phyloP scores from a whole-genome alignment of 441 rosid genomes.

The Geranium incanum region DNA sequence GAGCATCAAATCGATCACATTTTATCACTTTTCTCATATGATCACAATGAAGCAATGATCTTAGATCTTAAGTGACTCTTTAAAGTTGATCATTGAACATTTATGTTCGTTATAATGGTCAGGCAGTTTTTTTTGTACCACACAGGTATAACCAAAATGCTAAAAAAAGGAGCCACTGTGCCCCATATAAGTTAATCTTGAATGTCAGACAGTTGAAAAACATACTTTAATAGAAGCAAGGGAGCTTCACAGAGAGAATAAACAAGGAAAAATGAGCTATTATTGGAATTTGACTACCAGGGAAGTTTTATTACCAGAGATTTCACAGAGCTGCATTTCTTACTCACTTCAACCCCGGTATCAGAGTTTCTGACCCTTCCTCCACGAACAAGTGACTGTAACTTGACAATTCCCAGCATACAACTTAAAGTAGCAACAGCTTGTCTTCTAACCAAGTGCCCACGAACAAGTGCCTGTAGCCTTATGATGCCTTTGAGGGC shows the following conservation, averaged over 20 bases:
- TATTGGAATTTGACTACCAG: neutral
- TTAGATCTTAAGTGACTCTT: neutral
- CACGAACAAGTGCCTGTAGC: constrained; percentile 61
- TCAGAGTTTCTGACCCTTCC: constrained; percentile 43
- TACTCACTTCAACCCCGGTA: constrained; percentile 30
- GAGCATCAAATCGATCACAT: neutral
- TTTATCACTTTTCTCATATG: neutral
- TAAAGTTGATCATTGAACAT: no score
- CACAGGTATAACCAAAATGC: neutral
- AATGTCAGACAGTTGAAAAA: constrained; percentile 14
- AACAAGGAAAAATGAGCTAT: neutral
- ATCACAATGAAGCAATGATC: neutral
- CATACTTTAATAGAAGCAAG: neutral
- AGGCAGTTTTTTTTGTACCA: neutral
- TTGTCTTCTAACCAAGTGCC: constrained; percentile 63
- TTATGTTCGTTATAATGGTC: no score
- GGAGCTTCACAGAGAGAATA: neutral
- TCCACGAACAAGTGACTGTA: constrained; percentile 53
- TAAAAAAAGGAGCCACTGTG: neutral
- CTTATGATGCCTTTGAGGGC: constrained; percentile 47
- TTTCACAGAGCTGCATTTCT: constrained; percentile 26
- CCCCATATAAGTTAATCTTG: neutral
- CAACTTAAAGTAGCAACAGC: constrained; percentile 57
- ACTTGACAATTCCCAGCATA: constrained; percentile 45
- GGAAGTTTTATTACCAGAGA: constrained; percentile 36